phyloP scores from a whole-genome alignment of 2,329 filamentous ascomycete genomes.

The Cytospora mali region DNA sequence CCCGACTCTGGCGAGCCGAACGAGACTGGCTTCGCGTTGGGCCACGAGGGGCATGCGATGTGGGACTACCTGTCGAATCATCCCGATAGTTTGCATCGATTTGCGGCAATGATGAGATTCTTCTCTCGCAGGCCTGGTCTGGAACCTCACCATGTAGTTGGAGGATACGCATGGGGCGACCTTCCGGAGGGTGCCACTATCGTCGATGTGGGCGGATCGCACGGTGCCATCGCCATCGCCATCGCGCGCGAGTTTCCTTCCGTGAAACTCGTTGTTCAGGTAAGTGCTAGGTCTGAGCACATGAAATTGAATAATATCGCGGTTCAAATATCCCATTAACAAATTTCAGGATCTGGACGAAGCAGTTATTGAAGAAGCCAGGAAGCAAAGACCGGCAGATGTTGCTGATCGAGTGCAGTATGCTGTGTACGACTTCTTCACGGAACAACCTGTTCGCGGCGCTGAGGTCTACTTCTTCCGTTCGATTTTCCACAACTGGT shows the following conservation, averaged over 20 bases:
- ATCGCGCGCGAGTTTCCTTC: constrained; percentile 14
- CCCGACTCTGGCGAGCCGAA: constrained; percentile 10
- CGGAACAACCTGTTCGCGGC: constrained; percentile 32
- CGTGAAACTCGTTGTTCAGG: constrained; percentile 31
- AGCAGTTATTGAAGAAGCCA: constrained; percentile 23
- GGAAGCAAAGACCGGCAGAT: constrained; percentile 31
- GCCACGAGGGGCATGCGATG: constrained; percentile 3
- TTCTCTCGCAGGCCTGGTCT: constrained; percentile 13
- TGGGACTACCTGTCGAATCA: constrained; percentile 3
- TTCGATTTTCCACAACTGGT: constrained; percentile 40
- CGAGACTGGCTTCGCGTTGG: constrained; percentile 9
- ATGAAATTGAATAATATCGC: not conserved
- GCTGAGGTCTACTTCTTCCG: constrained; percentile 38
- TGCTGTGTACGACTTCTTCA: constrained; percentile 37
- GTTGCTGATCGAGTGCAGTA: constrained; percentile 31
- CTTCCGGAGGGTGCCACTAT: constrained; percentile 31
- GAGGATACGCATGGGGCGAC: constrained; percentile 33
- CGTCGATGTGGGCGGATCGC: constrained; percentile 34
- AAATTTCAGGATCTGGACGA: constrained; percentile 4
- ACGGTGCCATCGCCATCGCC: constrained; percentile 23
- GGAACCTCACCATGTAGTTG: constrained; percentile 27
- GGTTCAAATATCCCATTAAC: not conserved
- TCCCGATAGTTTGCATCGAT: constrained; percentile 1
- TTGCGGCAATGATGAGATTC: constrained; percentile 11
- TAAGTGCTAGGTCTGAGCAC: constrained; percentile 6